Conservation (phyloP, 129 eudicot genomes). For the Saussurea involucrata region DNA sequence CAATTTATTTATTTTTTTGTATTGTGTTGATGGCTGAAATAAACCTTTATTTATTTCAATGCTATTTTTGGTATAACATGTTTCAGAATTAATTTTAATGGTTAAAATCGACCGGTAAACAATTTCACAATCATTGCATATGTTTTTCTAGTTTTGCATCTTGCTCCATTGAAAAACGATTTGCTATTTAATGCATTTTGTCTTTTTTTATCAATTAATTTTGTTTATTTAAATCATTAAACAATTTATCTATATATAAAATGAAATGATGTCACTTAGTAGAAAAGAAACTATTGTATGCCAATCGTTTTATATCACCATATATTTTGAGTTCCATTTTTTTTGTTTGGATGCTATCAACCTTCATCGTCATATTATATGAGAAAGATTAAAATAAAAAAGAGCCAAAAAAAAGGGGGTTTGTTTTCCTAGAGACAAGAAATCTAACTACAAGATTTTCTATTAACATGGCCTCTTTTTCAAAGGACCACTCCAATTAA, state of each 20-base stretch:
- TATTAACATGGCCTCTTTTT: neutral
- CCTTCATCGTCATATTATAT: neutral
- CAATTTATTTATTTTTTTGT: too few relatives aligned
- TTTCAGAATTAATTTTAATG: too few relatives aligned
- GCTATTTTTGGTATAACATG: too few relatives aligned
- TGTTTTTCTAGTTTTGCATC: neutral
- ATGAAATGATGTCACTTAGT: neutral
- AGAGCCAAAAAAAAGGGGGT: neutral
- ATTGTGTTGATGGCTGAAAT: too few relatives aligned
- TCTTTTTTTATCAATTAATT: neutral
- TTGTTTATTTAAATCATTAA: neutral
- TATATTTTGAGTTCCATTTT: too few relatives aligned
- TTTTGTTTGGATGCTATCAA: too few relatives aligned
- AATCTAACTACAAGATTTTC: neutral
- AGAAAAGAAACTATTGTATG: neutral
- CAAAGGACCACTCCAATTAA: neutral
- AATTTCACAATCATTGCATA: neutral
- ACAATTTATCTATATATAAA: neutral
- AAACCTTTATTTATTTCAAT: too few relatives aligned
- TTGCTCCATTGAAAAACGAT: neutral
- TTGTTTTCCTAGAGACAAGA: neutral
- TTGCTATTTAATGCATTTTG: neutral
- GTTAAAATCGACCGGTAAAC: neutral
- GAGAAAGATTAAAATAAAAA: neutral
- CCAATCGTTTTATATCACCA: neutral